Base-by-base conservation (phyloP, 2,329 filamentous ascomycete species). In the Fusarium paranaense region DNA sequence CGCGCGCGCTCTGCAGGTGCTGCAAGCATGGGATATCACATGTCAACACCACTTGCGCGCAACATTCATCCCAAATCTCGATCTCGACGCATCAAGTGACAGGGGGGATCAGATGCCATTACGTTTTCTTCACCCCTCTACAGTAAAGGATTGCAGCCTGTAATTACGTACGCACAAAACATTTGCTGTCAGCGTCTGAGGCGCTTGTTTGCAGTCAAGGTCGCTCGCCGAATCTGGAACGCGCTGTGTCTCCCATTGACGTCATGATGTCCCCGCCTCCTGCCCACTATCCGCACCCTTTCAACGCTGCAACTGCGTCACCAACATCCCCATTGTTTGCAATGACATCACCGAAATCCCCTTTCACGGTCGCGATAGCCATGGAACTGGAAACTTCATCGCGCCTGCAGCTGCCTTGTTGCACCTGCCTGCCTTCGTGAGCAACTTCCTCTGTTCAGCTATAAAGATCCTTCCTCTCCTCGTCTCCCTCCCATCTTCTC, bases 381-480 rank as follows among this genome's bases (percentile, higher is more conserved):
- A 16, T 35, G 62, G 63, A 67, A 59, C 45, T 32, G 60, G 65
- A 62, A 50, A 45, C 27, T 16, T 47, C 37, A 58, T 45, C 18
- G 62, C 33, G 50, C 56, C 33, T 68, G 62, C 33, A 40, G 52
- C 33, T 68, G 50, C 60, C 66, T 75, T 61, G 72, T 71, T 40
- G 56, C 25, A 58, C 56, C 22, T 58, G 9, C 56, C 35, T 38
- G 37, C 22, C 45, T 54, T 74, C 69, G 59, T 69, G 72, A 68
- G 58, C 54, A 65, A 66, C 66, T 40, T 73, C 60, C 57, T 47
- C n/a, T 18, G 20, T 18, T 25, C 45, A 27, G 58, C 50, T 78
- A 78, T 78, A 78, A 76, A 78, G 45, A 7, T 42, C 47, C 38
- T 54, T 25, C 40, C 22, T 35, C 69, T 78, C 83, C 68, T 83